These are phyloP conservation scores for Cyphellophora europaea DNA, from an alignment of 2,329 filamentous ascomycete species.

Conservation along the genomic window DNA sequence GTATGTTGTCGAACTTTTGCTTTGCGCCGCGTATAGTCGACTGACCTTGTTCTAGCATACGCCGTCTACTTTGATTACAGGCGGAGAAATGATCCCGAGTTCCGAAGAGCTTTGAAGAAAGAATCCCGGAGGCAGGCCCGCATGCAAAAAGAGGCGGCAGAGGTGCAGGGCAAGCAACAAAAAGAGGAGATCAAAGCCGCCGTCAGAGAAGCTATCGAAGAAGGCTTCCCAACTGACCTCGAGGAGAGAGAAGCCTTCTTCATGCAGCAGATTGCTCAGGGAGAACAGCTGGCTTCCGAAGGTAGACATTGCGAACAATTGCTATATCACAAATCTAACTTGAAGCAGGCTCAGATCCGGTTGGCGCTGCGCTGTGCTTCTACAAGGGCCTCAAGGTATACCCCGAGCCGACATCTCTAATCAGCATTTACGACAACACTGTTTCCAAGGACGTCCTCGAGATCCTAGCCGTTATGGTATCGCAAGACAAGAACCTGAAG, in stretches of 20 bases:
- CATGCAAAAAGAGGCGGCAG: slow-evolving; percentile 38
- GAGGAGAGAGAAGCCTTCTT: slow-evolving; percentile 96
- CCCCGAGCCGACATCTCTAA: slow-evolving; percentile 83
- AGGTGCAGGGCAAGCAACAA: slow-evolving; percentile 35
- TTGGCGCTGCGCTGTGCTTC: slow-evolving; percentile 88
- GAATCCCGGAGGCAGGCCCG: slow-evolving; percentile 38
- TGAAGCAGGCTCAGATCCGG: slow-evolving; percentile 29
- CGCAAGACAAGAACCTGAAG: slow-evolving; percentile 68
- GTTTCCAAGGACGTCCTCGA: slow-evolving; percentile 96
- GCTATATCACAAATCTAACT: slow-evolving; percentile 5
- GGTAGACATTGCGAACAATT: slow-evolving; percentile 48
- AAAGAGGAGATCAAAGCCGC: slow-evolving; percentile 62
- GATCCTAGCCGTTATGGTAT: slow-evolving; percentile 96
- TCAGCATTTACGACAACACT: slow-evolving; percentile 96
- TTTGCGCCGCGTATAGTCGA: background rate
- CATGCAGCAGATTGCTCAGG: slow-evolving; percentile 85
- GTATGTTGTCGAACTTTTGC: slow-evolving; percentile 23
- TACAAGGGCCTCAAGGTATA: slow-evolving; percentile 99
- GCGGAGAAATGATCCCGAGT: slow-evolving; percentile 53
- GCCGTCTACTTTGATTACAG: slow-evolving; percentile 59
- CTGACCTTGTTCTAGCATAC: slow-evolving; percentile 39
- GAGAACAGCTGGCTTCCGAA: slow-evolving; percentile 73
- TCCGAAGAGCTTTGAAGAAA: slow-evolving; percentile 48
- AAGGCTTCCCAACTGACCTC: slow-evolving; percentile 81
- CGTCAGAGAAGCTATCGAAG: slow-evolving; percentile 74